Percentiles rank a stretch among this genome's conserved stretches.
These are phyloP conservation scores for Chlamydomonas urium DNA, from an alignment of 139 green algal species.

Conservation along the genomic window DNA sequence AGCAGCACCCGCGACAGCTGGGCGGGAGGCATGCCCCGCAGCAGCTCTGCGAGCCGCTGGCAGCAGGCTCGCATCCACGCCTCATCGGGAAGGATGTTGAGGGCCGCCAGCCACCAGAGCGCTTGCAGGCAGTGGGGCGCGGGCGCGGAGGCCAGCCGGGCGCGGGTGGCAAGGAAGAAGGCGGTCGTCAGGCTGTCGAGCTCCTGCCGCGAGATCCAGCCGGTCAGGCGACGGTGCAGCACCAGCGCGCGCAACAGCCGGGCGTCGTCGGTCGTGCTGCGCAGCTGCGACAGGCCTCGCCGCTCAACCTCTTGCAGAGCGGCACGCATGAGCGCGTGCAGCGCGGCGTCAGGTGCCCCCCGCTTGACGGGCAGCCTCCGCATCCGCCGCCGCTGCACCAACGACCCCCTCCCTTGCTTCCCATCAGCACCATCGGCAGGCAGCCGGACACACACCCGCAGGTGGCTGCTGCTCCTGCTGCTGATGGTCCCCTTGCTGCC, in stretches of 20 bases:
- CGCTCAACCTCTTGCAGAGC: not conserved
- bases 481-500: too few species aligned
- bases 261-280: not conserved
- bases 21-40: not conserved
- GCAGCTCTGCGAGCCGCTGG: not conserved
- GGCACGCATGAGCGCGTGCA: too few species aligned
- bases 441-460: too few species aligned
- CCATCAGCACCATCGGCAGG: too few species aligned
- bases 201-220: not conserved
- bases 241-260: constrained; percentile 2
- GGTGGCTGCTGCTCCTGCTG: too few species aligned
- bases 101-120: not conserved
- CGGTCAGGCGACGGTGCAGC: not conserved
- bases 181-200: not conserved
- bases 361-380: too few species aligned
- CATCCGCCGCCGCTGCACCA: too few species aligned
- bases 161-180: not conserved
- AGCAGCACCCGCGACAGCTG: not conserved
- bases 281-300: not conserved
- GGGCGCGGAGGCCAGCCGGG: not conserved
- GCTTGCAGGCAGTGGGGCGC: not conserved
- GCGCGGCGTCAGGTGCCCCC: too few species aligned
- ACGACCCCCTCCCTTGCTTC: too few species aligned
- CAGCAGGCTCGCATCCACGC: not conserved
- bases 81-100: not conserved